phyloP scores from a whole-genome alignment of 2,329 filamentous ascomycete species.

The Pezicula neosporulosa region DNA sequence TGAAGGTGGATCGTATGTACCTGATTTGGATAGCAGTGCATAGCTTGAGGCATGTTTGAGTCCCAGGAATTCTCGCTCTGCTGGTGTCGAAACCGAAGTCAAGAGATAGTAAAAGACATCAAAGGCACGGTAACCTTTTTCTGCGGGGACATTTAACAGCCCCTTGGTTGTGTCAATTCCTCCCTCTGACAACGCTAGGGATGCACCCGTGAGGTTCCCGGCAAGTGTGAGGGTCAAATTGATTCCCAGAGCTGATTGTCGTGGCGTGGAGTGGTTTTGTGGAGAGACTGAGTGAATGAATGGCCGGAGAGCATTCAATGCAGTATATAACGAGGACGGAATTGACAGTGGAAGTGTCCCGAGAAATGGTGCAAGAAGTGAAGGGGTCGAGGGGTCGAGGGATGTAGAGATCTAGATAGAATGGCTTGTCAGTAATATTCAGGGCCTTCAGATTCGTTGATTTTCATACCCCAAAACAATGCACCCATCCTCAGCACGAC shows the following conservation, averaged over 20 bases:
- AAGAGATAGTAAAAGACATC: conserved; percentile 98
- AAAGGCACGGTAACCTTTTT: conserved; percentile 85
- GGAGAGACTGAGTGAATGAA: conserved; percentile 87
- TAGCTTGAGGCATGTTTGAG: conserved; percentile 77
- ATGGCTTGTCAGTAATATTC: conserved; percentile 1
- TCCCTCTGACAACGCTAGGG: conserved; percentile 76
- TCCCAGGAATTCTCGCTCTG: conserved; percentile 84
- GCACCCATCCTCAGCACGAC: conserved; percentile 92
- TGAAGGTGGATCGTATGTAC: conserved; percentile 79
- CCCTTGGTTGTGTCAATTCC: conserved; percentile 84
- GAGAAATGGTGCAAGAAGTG: conserved; percentile 77
- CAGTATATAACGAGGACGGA: conserved; percentile 71
- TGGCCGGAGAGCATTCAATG: conserved; percentile 77
- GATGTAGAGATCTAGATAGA: conserved; percentile 71
- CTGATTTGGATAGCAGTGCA: conserved; percentile 73
- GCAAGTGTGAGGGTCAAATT: conserved; percentile 77
- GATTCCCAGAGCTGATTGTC: conserved; percentile 77
- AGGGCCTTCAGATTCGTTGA: background rate
- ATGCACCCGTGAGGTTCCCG: conserved; percentile 73
- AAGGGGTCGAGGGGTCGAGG: conserved; percentile 81
- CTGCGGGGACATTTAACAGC: conserved; percentile 73
- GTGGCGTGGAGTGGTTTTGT: conserved; percentile 78
- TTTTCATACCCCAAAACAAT: conserved; percentile 75
- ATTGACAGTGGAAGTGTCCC: conserved; percentile 75
- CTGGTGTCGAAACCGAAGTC: conserved; percentile 82